Evolutionary conservation across 371 early-diverging fungal genomes (phyloP).

Genomic region (Mortierella sp.): DNA sequence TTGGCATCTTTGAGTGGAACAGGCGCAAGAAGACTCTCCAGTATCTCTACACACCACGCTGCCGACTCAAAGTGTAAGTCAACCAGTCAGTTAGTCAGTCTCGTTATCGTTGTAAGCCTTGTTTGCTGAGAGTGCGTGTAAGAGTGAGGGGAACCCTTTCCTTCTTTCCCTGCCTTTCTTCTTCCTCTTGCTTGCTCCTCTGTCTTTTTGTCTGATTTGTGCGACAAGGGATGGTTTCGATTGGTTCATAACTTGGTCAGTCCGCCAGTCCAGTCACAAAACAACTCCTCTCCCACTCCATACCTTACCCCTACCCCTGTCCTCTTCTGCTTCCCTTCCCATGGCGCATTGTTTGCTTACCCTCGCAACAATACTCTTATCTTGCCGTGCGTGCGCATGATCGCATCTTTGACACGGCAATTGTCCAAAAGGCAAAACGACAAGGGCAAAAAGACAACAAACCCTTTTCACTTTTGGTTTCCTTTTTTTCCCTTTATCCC

Average conservation of each 20-base stretch:
- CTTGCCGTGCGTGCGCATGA: neutral
- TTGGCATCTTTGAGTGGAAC: conserved; percentile 58
- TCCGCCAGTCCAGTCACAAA: neutral
- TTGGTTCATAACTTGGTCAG: neutral
- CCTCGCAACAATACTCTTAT: neutral
- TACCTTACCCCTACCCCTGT: neutral
- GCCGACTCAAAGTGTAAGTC: conserved; percentile 54
- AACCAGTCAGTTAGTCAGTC: neutral
- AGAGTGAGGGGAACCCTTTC: neutral
- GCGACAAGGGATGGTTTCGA: neutral
- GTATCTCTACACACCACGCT: conserved; percentile 59
- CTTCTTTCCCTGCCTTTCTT: neutral
- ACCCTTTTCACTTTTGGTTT: neutral
- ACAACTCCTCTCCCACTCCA: neutral
- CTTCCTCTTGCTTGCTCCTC: neutral
- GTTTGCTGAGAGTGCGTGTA: neutral
- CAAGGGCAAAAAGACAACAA: neutral
- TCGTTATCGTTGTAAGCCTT: neutral
- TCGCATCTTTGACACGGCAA: neutral
- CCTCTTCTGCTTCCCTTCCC: no score
- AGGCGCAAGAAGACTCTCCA: conserved; percentile 55
- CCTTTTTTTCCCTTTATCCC: no score
- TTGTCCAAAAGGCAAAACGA: no score
- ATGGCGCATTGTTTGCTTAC: neutral
- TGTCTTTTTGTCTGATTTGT: conserved; percentile 6